phyloP scores from a whole-genome alignment of 2,329 filamentous ascomycete genomes.

The Myrmaecium sp. region DNA sequence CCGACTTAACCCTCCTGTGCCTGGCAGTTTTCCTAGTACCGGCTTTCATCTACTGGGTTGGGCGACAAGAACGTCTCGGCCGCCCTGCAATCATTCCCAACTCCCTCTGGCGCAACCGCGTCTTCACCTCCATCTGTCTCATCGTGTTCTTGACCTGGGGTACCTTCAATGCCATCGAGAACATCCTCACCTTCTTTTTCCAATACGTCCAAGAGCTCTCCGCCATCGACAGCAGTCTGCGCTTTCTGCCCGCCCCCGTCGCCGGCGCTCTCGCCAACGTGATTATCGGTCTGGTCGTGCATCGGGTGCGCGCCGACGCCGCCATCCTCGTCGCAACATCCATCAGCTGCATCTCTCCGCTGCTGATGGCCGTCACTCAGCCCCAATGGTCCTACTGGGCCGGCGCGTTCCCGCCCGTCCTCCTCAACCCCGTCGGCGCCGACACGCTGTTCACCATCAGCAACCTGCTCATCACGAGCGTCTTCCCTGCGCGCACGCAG shows the following conservation, averaged over 20 bases:
- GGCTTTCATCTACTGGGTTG: slow-evolving; percentile 38
- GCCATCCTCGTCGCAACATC: slow-evolving; percentile 21
- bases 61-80: slow-evolving; percentile 26
- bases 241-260: slow-evolving; percentile 25
- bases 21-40: slow-evolving; percentile 28
- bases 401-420: slow-evolving; percentile 26
- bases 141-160: slow-evolving; percentile 23
- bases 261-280: slow-evolving; percentile 26
- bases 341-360: slow-evolving; percentile 11
- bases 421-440: slow-evolving; percentile 26
- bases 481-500: slow-evolving; percentile 25
- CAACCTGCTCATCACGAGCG: slow-evolving; percentile 25
- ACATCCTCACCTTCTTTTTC: slow-evolving; percentile 28
- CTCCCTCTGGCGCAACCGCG: slow-evolving; percentile 39
- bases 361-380: slow-evolving; percentile 5
- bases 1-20: slow-evolving; percentile 30
- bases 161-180: slow-evolving; percentile 20
- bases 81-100: slow-evolving; percentile 44
- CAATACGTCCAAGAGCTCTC: slow-evolving; percentile 21
- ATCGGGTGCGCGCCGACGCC: slow-evolving; percentile 26
- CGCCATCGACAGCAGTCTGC: slow-evolving; percentile 20
- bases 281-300: slow-evolving; percentile 28
- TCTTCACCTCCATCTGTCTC: slow-evolving; percentile 39
- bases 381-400: slow-evolving; percentile 26
- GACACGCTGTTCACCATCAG: slow-evolving; percentile 28